Percentiles rank a stretch among this genome's conserved stretches.
These are phyloP conservation scores for Heimioporus sp. DNA, from an alignment of 768 basidiomycete genomes.

Conservation along the genomic window DNA sequence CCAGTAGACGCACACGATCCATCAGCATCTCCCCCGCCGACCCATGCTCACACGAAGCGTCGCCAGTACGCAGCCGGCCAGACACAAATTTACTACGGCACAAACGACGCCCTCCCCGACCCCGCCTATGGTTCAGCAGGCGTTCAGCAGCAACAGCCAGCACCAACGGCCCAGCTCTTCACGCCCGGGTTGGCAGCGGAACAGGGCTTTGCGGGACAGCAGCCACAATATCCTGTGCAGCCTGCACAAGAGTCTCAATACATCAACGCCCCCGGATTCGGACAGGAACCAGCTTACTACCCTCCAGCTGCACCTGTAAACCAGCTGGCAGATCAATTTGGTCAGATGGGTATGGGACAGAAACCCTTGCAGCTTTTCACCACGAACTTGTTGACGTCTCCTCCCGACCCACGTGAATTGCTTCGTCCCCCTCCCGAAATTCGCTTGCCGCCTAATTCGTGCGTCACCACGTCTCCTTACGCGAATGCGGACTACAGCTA, in stretches of 20 bases:
- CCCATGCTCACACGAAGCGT: constrained; percentile 57
- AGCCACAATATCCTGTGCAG: constrained; percentile 50
- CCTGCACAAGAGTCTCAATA: constrained; percentile 41
- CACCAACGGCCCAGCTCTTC: constrained; percentile 58
- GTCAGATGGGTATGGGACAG: constrained; percentile 85
- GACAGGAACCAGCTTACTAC: constrained; percentile 41
- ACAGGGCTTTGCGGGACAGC: constrained; percentile 61
- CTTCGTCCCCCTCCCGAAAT: constrained; percentile 85
- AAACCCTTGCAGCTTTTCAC: constrained; percentile 80
- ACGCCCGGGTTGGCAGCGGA: constrained; percentile 80
- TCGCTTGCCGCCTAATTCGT: constrained; percentile 80
- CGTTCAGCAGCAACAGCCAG: constrained; percentile 36
- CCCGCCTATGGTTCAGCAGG: constrained; percentile 41
- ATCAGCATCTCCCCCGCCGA: constrained; percentile 43
- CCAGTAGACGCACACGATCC: constrained; percentile 41
- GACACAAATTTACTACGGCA: constrained; percentile 83
- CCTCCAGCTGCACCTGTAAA: constrained; percentile 45
- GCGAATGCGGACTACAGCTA: constrained; percentile 91
- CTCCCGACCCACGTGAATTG: constrained; percentile 88
- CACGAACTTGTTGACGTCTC: constrained; percentile 88
- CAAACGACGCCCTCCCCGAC: constrained; percentile 43
- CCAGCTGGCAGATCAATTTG: constrained; percentile 79
- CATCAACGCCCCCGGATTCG: constrained; percentile 43
- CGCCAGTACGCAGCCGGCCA: constrained; percentile 95
- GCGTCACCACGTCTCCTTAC: constrained; percentile 69